Conservation (phyloP, 2,329 filamentous ascomycete genomes). For the Fusarium sp. region DNA sequence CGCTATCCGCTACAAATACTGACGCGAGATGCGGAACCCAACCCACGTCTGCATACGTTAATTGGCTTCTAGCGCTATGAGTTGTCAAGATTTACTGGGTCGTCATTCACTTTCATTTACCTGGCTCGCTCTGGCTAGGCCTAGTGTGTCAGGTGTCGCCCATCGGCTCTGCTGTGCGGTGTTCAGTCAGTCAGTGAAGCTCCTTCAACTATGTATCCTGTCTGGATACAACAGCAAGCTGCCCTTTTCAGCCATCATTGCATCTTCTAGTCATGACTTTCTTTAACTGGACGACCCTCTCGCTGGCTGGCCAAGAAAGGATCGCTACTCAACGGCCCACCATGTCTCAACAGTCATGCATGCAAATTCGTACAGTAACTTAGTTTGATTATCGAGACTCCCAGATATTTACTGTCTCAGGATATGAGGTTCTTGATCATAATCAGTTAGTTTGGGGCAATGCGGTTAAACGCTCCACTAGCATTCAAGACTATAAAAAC, state of each 20-base stretch:
- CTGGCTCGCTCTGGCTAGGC: constrained; percentile 2
- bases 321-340: constrained; percentile 1
- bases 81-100: constrained; percentile 11
- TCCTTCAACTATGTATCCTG: background rate
- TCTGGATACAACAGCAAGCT: constrained; percentile 1
- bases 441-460: background rate
- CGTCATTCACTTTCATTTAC: constrained; percentile 2
- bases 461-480: constrained; percentile 11
- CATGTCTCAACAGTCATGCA: background rate
- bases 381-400: background rate
- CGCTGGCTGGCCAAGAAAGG: constrained; percentile 5
- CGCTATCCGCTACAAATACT: constrained; percentile 10
- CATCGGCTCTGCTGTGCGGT: constrained; percentile 11
- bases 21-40: constrained; percentile 13
- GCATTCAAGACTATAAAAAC: constrained; percentile 12
- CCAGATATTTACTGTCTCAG: background rate
- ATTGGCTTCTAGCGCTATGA: constrained; percentile 5
- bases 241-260: background rate
- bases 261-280: background rate
- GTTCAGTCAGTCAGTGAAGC: constrained; percentile 2
- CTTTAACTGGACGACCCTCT: background rate
- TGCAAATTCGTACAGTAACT: background rate
- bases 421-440: background rate
- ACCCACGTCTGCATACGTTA: background rate
- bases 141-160: constrained; percentile 26